A percentile compares a stretch with the other conserved stretches of the same genome.
Evolutionary conservation across 2,329 filamentous ascomycete genomes (phyloP).

Genomic region (Diaporthe capsici): DNA sequence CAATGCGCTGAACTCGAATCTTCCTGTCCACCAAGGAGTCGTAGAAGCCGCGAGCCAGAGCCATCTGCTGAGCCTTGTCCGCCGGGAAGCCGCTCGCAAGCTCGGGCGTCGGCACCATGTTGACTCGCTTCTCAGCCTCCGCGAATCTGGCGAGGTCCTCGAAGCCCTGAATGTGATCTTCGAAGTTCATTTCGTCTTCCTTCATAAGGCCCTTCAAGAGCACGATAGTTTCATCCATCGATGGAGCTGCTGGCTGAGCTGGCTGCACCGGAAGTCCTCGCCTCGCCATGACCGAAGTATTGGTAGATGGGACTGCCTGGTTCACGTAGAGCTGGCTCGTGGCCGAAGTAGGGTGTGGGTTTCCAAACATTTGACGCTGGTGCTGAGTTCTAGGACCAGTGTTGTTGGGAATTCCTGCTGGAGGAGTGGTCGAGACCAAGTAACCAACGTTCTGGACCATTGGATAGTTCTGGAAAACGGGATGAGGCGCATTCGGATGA

Average conservation of each 20-base stretch:
- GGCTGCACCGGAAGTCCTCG: not conserved
- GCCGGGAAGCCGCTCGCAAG: not conserved
- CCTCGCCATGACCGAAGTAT: no score
- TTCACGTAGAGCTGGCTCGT: not conserved
- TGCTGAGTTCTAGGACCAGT: accelerated
- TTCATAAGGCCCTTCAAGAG: accelerated
- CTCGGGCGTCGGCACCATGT: not conserved
- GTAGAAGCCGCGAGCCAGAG: not conserved
- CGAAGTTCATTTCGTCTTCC: not conserved
- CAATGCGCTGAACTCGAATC: not conserved
- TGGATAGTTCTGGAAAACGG: not conserved
- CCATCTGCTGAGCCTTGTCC: not conserved
- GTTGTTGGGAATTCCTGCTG: not conserved
- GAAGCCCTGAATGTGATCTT: not conserved
- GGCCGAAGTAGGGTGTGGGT: not conserved
- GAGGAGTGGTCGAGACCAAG: not conserved
- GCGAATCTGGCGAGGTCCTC: not conserved
- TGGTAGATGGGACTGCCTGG: not conserved
- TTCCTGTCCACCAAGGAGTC: not conserved
- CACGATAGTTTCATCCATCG: accelerated
- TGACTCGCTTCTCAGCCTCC: not conserved
- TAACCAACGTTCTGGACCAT: not conserved
- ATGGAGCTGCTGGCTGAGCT: not conserved
- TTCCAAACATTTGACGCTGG: not conserved
- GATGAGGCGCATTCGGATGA: not conserved